phyloP scores from a whole-genome alignment of 306 rosid species.

The Pyrus pyrifolia region DNA sequence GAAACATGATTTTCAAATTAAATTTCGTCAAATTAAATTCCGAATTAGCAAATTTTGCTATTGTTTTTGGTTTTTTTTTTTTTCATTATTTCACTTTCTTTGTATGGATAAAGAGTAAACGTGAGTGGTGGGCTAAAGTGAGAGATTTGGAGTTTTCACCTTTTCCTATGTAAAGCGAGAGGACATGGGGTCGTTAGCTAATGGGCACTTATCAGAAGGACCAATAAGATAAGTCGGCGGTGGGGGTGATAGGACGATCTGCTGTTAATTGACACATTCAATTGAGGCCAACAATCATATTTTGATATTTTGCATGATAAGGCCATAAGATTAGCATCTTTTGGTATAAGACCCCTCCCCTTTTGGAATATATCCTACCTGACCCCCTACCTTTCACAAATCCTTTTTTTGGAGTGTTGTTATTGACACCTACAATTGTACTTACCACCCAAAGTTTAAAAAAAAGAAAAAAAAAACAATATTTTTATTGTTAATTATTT shows the following conservation, averaged over 20 bases:
- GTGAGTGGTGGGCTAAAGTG: neutral
- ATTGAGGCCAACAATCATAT: neutral
- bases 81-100: neutral
- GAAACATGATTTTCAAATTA: too few relatives aligned
- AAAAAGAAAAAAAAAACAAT: too few relatives aligned
- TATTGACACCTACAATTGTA: neutral
- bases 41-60: too few relatives aligned
- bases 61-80: neutral
- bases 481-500: too few relatives aligned
- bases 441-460: neutral
- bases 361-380: neutral
- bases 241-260: conserved; percentile 32
- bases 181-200: neutral
- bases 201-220: conserved; percentile 23
- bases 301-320: conserved; percentile 31
- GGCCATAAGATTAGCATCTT: neutral
- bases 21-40: too few relatives aligned
- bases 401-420: neutral
- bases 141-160: neutral
- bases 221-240: conserved; percentile 36
- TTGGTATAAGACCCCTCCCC: conserved; percentile 3
- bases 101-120: neutral
- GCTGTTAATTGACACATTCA: conserved; percentile 19
- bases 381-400: neutral
- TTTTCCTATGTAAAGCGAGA: neutral